Conservation (phyloP, 768 basidiomycete species). For the Candolleomyces eurysporus region DNA sequence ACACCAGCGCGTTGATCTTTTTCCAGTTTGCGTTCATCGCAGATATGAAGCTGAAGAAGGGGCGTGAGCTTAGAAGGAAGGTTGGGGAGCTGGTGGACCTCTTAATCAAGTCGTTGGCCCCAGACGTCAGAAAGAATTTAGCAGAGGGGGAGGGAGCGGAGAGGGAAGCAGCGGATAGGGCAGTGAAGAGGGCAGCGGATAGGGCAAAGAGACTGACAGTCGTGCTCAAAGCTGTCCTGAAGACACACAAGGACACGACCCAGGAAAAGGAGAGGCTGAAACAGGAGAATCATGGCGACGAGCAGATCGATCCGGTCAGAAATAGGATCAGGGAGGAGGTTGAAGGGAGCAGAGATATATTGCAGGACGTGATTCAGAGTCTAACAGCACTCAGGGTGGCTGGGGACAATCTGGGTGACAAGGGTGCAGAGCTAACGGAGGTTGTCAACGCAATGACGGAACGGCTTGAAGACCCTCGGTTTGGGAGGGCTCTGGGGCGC, state of each 20-base stretch:
- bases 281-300: not conserved
- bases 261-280: not conserved
- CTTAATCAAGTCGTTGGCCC: not conserved
- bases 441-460: not conserved
- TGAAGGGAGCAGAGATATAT: not conserved
- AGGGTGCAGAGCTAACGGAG: not conserved
- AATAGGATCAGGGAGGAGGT: not conserved
- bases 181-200: not conserved
- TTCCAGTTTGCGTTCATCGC: constrained; percentile 14
- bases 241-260: no score
- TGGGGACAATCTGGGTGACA: not conserved
- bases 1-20: constrained; percentile 14
- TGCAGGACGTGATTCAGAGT: not conserved
- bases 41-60: constrained; percentile 1
- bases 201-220: not conserved
- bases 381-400: not conserved
- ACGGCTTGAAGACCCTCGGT: not conserved
- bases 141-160: not conserved
- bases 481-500: not conserved
- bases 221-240: not conserved
- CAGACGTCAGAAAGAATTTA: no score
- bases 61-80: not conserved
- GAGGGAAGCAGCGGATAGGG: not conserved
- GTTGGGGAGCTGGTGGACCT: not conserved
- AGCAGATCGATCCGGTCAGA: not conserved